These are phyloP conservation scores for Rubroshorea leprosula DNA, from an alignment of 345 rosid genomes.

Conservation along the genomic window DNA sequence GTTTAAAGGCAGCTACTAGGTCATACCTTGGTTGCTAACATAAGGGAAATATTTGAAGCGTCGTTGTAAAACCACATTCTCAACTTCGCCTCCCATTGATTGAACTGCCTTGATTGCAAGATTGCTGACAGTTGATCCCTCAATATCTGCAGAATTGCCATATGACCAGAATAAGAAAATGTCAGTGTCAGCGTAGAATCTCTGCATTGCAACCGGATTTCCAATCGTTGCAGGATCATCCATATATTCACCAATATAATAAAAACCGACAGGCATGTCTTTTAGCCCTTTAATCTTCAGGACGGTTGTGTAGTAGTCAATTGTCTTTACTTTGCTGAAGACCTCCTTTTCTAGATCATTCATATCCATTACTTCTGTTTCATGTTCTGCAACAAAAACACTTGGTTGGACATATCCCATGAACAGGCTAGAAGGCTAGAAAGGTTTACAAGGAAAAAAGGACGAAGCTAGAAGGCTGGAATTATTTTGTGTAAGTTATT, in stretches of 20 bases:
- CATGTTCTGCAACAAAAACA: constrained; percentile 35
- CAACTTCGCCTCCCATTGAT: constrained; percentile 44
- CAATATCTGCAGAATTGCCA: constrained; percentile 40
- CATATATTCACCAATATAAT: constrained; percentile 60
- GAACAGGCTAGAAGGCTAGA: not conserved
- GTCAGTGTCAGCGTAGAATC: constrained; percentile 50
- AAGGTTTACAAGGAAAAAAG: not conserved
- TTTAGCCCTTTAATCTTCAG: constrained; percentile 52
- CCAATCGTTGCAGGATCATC: constrained; percentile 61
- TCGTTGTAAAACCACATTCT: constrained; percentile 44
- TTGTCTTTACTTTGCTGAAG: constrained; percentile 51
- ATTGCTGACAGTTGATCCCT: constrained; percentile 35
- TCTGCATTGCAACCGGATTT: constrained; percentile 68
- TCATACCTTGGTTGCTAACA: constrained; percentile 51
- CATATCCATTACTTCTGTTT: constrained; percentile 37
- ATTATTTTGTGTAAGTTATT: too few relatives aligned
- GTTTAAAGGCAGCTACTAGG: constrained; percentile 1
- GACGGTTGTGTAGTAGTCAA: constrained; percentile 63
- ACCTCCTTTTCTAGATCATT: constrained; percentile 46
- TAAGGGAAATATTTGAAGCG: constrained; percentile 66
- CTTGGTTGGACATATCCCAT: constrained; percentile 2
- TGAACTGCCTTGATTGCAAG: constrained; percentile 34
- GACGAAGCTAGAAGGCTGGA: not conserved
- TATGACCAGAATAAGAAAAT: constrained; percentile 71
- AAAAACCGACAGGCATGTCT: constrained; percentile 53